phyloP scores from a whole-genome alignment of 768 basidiomycete species.

The Tricholoma sp. region DNA sequence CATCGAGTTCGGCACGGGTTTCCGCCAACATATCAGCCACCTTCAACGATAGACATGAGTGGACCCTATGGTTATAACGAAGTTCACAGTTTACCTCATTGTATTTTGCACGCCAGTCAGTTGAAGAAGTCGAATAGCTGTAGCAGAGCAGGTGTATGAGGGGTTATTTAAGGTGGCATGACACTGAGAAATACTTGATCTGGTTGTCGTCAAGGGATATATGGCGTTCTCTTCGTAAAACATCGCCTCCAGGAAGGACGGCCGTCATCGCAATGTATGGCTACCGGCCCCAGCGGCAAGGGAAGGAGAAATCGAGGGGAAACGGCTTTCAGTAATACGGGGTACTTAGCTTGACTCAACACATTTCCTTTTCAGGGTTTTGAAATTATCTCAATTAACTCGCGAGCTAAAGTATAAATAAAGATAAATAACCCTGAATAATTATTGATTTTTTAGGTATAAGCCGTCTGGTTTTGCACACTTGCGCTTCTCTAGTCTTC shows the following conservation, averaged over 20 bases:
- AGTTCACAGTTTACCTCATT: constrained; percentile 43
- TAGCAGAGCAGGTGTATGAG: constrained; percentile 14
- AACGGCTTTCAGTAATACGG: constrained; percentile 2
- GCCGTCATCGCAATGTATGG: constrained; percentile 45
- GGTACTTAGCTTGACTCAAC: not conserved
- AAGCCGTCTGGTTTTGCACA: constrained; percentile 79
- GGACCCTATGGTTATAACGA: not conserved
- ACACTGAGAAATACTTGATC: constrained; percentile 40
- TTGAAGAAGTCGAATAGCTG: constrained; percentile 51
- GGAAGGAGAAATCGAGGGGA: constrained; percentile 8
- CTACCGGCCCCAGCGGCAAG: constrained; percentile 5
- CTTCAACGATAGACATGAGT: constrained; percentile 20
- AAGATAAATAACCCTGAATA: too few species aligned
- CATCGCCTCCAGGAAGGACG: constrained; percentile 56
- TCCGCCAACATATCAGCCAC: constrained; percentile 81
- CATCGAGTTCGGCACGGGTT: constrained; percentile 80
- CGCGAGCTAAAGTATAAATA: not conserved
- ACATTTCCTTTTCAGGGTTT: constrained; percentile 1
- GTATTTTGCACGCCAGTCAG: constrained; percentile 78
- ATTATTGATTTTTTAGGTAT: constrained; percentile 20
- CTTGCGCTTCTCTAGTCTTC: constrained; percentile 75
- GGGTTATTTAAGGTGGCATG: constrained; percentile 9
- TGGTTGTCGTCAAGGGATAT: constrained; percentile 66
- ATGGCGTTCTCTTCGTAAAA: constrained; percentile 51
- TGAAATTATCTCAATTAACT: not conserved